Percentiles rank a stretch among this genome's conserved stretches.
phyloP scores from a whole-genome alignment of 169 alveolate species.

The Eimeria maxima region DNA sequence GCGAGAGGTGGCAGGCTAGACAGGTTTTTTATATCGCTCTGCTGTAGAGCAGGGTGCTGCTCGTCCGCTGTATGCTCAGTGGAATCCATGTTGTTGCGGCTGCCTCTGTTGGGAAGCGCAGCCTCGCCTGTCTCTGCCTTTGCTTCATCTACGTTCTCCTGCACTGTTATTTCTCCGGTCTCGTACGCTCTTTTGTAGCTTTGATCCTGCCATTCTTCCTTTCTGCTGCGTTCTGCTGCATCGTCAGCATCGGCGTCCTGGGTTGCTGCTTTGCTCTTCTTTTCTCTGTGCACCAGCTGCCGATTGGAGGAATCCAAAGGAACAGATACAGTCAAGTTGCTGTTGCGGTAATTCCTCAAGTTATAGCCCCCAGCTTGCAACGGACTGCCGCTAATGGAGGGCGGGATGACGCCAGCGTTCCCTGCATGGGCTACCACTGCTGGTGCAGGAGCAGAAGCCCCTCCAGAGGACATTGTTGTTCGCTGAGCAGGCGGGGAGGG shows the following conservation, averaged over 20 bases:
- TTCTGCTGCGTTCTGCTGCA: background rate
- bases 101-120: background rate
- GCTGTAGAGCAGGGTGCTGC: too few relatives aligned
- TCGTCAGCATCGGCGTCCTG: background rate
- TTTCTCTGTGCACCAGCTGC: background rate
- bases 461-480: too few relatives aligned
- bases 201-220: background rate
- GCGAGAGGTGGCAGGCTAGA: too few relatives aligned
- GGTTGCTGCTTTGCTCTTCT: background rate
- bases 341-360: background rate
- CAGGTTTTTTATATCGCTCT: too few relatives aligned
- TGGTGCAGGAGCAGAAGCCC: too few relatives aligned
- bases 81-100: background rate
- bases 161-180: background rate
- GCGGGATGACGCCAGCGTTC: background rate
- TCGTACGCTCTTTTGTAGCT: background rate
- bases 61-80: too few relatives aligned
- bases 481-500: too few relatives aligned
- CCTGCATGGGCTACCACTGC: too few relatives aligned
- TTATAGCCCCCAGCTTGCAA: background rate
- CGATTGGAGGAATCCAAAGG: background rate
- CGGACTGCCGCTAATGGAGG: background rate
- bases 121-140: background rate
- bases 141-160: background rate
- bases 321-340: background rate